Evolutionary conservation across 2,329 filamentous ascomycete species (phyloP), one percentile per base, ranked within the genome.

Genomic region (Aspergillus texensis): DNA sequence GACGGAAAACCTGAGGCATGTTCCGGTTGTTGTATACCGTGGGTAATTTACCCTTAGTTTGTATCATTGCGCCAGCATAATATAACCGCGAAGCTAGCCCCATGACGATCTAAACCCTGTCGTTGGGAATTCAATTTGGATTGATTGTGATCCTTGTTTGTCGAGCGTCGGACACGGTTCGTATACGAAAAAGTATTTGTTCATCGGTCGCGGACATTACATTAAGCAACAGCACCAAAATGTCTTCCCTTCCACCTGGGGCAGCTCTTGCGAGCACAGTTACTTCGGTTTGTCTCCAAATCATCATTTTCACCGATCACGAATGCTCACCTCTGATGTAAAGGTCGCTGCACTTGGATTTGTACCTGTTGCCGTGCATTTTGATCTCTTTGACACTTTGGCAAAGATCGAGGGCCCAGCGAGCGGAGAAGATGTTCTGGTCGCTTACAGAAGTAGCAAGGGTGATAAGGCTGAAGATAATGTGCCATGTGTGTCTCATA

Each of bases 271-370:
- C 46, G 14, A 50, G 46, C 14, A 50, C 46, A 28, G 46, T 50
- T 28, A 50, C 46, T 50, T 50, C 24, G 24, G 46, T 50, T 24
- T 16, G 24, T 26, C 12, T 50, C 12, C 6, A 24, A 46, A 11
- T 3, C 24, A 28, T 48, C 28, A 3, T 48, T 16, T 50, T 28
- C 3, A 24, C 6, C 11, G 24, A 12, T 28, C 11, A 8, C 5
- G 24, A 5, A 28, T 26, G 11, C 21, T 48, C 24, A 48, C 45
- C 6, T 48, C n/a, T 48, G 24, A 28, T 50, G 10, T 19, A 19
- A 48, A 79, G 77, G 64, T 73, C 1, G 75, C 77, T 14, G 72
- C 75, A 0, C 59, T 79, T n/a, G 77, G 75, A 1, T 79, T 79
- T 41, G 69, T 79, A 2, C 76, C 77, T 2, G 74, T 79, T 24